Evolutionary conservation across 805 yeast species (phyloP), one percentile per base, ranked within the genome.

Genomic region (Danielia reshetovae): DNA sequence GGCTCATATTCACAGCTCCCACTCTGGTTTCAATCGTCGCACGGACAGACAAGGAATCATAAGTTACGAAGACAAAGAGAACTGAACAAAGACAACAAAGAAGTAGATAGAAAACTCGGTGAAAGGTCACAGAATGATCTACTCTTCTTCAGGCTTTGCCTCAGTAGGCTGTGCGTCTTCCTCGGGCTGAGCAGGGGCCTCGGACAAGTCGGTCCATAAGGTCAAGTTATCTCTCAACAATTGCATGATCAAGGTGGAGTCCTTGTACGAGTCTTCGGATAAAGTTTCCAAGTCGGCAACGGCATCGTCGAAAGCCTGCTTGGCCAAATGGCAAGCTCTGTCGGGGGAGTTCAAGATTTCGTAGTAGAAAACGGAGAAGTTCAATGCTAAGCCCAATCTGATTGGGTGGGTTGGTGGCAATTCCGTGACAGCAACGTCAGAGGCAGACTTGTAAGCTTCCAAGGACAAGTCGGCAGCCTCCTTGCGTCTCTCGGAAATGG

Each of bases 341-440:
- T 90, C 97, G 55, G 98, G 97, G 40, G 96, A 85, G 70, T 90
- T 89, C 69, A 89, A 84, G 60, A 93, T 94, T 75, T 90, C 98
- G 63, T 90, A 90, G 79, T 90, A 93, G 73, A 90, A 90, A 43
- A 90, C 98, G 36, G 96, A 87, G 75, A 93, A 90, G 72, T 90
- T 90, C 66, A 90, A 80, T 45, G 98, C 98, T 66, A 90, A 79
- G 54, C 98, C 98, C 61, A 90, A 77, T 70, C 98, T 82, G 67
- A 93, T 88, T 65, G 97, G 98, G 64, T 90, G 97, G 47, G 98
- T 93, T 65, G 98, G 97, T 43, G 97, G 94, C 63, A 90, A 77
- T 67, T 88, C 96, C 38, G 95, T 86, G 43, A 85, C 90, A 45
- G 97, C 98, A 58, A 90, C 94, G 57, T 89, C 97, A 40, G 96